A percentile compares a stretch with the other conserved stretches of the same genome.
phyloP scores from a whole-genome alignment of 1,284 basidiomycete genomes.

The Schizophyllum commune region DNA sequence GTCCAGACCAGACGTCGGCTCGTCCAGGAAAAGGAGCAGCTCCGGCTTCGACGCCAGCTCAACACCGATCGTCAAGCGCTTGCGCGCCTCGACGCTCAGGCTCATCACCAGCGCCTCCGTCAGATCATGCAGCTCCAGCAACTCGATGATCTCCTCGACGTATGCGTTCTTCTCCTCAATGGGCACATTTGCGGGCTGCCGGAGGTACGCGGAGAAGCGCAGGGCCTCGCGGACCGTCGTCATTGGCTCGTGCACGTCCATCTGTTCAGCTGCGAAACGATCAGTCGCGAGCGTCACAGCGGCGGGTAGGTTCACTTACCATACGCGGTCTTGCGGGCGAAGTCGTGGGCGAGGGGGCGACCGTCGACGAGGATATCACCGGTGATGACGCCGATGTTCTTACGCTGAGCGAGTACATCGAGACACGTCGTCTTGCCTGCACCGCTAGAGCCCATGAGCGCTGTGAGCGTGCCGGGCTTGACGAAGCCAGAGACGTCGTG shows the following conservation, averaged over 20 bases:
- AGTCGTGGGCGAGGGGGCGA: slow-evolving; percentile 64
- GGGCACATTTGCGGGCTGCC: slow-evolving; percentile 72
- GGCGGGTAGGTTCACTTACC: slow-evolving; percentile 31
- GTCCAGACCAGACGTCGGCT: slow-evolving; percentile 12
- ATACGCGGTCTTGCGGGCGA: slow-evolving; percentile 74
- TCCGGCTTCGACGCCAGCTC: slow-evolving; percentile 73
- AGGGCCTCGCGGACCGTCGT: slow-evolving; percentile 87
- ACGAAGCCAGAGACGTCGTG: slow-evolving; percentile 88
- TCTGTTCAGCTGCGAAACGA: slow-evolving; percentile 66
- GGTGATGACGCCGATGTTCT: slow-evolving; percentile 77
- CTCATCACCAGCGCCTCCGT: slow-evolving; percentile 57
- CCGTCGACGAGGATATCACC: slow-evolving; percentile 83
- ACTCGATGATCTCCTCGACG: slow-evolving; percentile 68
- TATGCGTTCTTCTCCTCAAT: slow-evolving; percentile 79
- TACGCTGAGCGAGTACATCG: slow-evolving; percentile 84
- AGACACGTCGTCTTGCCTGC: slow-evolving; percentile 75
- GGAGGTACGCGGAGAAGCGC: slow-evolving; percentile 82
- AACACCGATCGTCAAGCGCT: slow-evolving; percentile 84
- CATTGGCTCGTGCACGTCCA: slow-evolving; percentile 84
- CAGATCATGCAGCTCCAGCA: slow-evolving; percentile 59
- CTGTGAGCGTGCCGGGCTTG: slow-evolving; percentile 78
- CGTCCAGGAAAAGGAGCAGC: slow-evolving; percentile 64
- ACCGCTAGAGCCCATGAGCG: slow-evolving; percentile 77
- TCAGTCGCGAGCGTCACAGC: slow-evolving; percentile 13
- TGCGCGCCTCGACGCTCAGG: slow-evolving; percentile 72